Percentiles rank a stretch among this genome's conserved stretches.
Conservation (phyloP, 2,329 filamentous ascomycete species). For the Hypoxylon sp. region DNA sequence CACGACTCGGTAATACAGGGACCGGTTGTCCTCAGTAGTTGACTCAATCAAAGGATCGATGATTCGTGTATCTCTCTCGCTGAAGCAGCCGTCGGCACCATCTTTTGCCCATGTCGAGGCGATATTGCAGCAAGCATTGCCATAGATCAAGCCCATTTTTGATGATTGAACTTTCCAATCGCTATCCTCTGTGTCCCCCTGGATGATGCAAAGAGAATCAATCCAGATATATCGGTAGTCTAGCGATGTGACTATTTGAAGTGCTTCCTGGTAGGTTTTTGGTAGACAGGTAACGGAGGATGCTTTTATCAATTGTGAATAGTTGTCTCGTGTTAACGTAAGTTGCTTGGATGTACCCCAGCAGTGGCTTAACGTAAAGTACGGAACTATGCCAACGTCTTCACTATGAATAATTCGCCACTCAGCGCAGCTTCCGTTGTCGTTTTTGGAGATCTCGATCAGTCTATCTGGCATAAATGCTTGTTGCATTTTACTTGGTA, state of each 20-base stretch:
- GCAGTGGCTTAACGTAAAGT: constrained; percentile 10
- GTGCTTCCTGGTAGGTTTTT: background rate
- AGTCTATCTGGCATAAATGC: background rate
- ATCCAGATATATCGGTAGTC: background rate
- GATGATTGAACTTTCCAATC: constrained; percentile 9
- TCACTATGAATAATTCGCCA: background rate
- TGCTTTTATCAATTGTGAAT: background rate
- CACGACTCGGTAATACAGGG: background rate
- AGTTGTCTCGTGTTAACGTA: background rate
- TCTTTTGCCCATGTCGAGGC: constrained; percentile 4
- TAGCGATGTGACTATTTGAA: background rate
- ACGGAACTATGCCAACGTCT: background rate
- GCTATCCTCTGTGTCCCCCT: background rate
- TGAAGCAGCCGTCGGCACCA: constrained; percentile 3
- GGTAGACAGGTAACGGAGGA: background rate
- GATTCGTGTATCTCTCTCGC: background rate
- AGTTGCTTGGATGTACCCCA: constrained; percentile 5
- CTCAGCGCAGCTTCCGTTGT: background rate
- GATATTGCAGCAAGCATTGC: constrained; percentile 6
- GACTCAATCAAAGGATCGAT: background rate
- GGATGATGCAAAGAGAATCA: too few relatives aligned
- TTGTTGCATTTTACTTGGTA: background rate
- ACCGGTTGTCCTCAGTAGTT: background rate
- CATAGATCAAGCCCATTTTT: constrained; percentile 5
- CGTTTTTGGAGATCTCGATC: background rate